Evolutionary conservation across 2,329 filamentous ascomycete species (phyloP), one percentile per base, ranked within the genome.

Genomic region (Alternaria sp.): DNA sequence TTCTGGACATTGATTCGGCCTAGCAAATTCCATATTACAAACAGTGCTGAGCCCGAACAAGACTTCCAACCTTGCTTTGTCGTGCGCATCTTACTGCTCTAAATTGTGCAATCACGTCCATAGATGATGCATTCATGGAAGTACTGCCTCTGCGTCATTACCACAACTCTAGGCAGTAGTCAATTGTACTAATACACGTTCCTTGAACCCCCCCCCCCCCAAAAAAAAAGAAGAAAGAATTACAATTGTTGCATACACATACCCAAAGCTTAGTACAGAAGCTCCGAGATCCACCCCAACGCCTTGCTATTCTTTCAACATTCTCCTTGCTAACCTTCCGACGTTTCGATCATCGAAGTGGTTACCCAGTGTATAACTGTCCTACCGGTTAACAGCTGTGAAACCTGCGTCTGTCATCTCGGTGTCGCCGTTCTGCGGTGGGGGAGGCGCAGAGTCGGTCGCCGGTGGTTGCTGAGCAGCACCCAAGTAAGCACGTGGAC

Each of bases 371-470:
- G 10, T 40, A 13, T 14, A 24, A 34, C n/a, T 7, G 29, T 50
- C 17, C 68, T 73, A 78, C 54, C 73, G 71, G 63, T 78, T 78
- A 14, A 75, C 76, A 21, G 76, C 67, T 14, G 76, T 75, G 60
- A 79, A 79, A 8, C 72, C 74, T 24, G 69, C 74, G 33, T 79
- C 77, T n/a, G 64, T 67, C 78, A 79, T 80, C 65, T 79, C 77
- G 1, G 73, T 76, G 36, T 78, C 75, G n/a, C 77, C 76, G 41
- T 79, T 78, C 63, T 72, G 70, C 29, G 65, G 66, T 14, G 52
- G 33, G n/a, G 29, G 51, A 7, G 58, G 31, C 37, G 70, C 63
- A 14, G 59, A 57, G 23, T 71, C 70, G 4, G 66, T 40, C 6
- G 65, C 24, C 17, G 58, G 40, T 23, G 55, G 62, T 10, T 63